Base-by-base conservation (phyloP, 495 filamentous ascomycete species). In the Penicillium atrosanguineum region DNA sequence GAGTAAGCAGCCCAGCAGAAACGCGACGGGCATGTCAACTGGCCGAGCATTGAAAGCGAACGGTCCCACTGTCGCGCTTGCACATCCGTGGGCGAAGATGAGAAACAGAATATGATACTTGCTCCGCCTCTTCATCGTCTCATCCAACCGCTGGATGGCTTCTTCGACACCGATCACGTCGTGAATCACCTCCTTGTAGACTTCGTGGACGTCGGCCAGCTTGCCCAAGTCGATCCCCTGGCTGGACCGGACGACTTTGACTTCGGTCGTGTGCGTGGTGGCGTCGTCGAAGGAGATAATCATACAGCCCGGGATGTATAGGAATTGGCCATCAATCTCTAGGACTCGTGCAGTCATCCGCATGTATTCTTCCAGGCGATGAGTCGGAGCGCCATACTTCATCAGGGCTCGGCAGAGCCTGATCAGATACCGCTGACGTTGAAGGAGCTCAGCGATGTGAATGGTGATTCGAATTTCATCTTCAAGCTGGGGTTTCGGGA, bases 271-370 rank as follows among this genome's bases (percentile, higher is more conserved):
- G 62, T 96, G 92, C 8, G 90, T 95, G 21, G 85, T 80, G 21
- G 81, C 78, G 70, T 97, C 93, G 62, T 95, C 93, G 63, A 97
- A 97, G 5, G 90, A 91, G 53, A 96, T 87, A 55, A 97, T 89
- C 93, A 97, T 97, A 61, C 89, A 95, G 18, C 90, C 90, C 2
- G 93, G 93, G 20, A 96, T 85, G 64, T 96, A 97, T 39, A 96
- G 71, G 61, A 95, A 97, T 54, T 95, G 91, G 39, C 86, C 89
- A 54, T 96, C 88, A 43, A 97, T 91, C 68, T 93, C 87, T 41
- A 97, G 79, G 5, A 95, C 89, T 3, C 89, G 82, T 23, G 92
- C 86, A 14, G 89, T 89, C 90, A 92, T 95, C 49, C 79, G 85
- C 87, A 97, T 88, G 62, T 96, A 96, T 59, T 89, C 86, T 64